Evolutionary conservation across 2,329 filamentous ascomycete genomes (phyloP).

Genomic region (Colletotrichum sidae): DNA sequence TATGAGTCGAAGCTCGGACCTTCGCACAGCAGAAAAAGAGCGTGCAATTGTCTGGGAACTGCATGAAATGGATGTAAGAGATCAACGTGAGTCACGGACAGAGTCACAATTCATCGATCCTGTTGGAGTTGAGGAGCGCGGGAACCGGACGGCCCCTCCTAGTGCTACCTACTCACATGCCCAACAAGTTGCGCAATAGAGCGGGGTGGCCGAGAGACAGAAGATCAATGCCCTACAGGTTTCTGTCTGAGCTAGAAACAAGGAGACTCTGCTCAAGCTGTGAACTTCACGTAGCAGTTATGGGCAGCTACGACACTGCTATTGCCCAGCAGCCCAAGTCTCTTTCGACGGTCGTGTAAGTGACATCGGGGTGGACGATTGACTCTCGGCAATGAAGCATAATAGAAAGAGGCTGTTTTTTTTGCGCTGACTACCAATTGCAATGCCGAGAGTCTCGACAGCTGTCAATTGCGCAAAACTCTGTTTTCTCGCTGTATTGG

Average conservation of each 20-base stretch:
- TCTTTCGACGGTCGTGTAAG: too few relatives aligned
- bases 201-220: constrained; percentile 13
- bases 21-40: constrained; percentile 15
- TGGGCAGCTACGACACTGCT: background rate
- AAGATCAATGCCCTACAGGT: constrained; percentile 11
- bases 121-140: constrained; percentile 5
- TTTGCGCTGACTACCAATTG: constrained; percentile 7
- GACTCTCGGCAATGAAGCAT: too few relatives aligned
- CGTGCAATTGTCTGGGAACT: constrained; percentile 17
- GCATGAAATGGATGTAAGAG: constrained; percentile 20
- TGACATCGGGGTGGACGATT: too few relatives aligned
- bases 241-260: constrained; percentile 21
- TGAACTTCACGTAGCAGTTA: background rate
- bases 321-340: too few relatives aligned
- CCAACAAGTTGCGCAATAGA: constrained; percentile 5
- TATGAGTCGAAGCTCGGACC: constrained; percentile 25
- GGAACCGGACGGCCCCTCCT: background rate
- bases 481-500: constrained; percentile 25
- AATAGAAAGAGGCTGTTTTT: too few relatives aligned
- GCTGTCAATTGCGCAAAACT: constrained; percentile 23
- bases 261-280: constrained; percentile 3
- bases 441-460: constrained; percentile 23
- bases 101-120: background rate
- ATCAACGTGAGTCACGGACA: constrained; percentile 20
- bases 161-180: background rate